Base-by-base conservation (phyloP, 192 early-diverging fungal genomes). In the Dissophora ornata region DNA sequence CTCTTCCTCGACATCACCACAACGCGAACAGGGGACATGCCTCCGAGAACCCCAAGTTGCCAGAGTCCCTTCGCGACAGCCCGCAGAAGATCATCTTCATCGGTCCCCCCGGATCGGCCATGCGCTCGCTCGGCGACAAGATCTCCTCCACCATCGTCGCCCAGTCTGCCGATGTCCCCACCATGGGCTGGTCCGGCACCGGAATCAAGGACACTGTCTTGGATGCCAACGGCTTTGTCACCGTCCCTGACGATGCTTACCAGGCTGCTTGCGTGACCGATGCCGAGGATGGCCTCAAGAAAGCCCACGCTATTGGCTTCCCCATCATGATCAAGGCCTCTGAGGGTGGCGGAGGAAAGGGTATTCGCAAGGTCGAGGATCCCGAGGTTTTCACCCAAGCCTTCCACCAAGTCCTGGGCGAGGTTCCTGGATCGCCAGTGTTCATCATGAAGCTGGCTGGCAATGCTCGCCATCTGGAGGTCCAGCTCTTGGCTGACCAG, bases 301-400 rank as follows among this genome's bases (percentile, higher is more conserved):
- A 93, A 63, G 96, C 97, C 10, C 87, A 88, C 51, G 85, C 90
- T 55, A 97, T 99, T 46, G 97, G 97, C 6, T 99, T 92, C 81
- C 97, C 97, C 11, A 88, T 99, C 79, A 99, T 99, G 97, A 93
- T 98, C 80, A 99, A 99, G 85, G 97, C 97, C 34, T 96, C 95
- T 9, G 97, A 99, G 84, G 97, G 97, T 71, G 97, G 97, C 67
- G 97, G 97, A 71, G 97, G 97, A 56, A 99, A 99, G 84, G 97
- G 97, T 69, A 99, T 99, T 79, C 93, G 97, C 65, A 94, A 95
- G 81, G 96, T 98, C 15, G 86, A 94, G 26, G 83, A 87, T 63
- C 82, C 87, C 33, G 82, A 82, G 2, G 82, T 87, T 49, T 99
- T 99, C 82, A 75, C 82, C 6, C 86, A 88, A 40, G 80, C 89